Evolutionary conservation across 164 flowering plant genomes (phyloP).

Genomic region (Berberis thunbergii): DNA sequence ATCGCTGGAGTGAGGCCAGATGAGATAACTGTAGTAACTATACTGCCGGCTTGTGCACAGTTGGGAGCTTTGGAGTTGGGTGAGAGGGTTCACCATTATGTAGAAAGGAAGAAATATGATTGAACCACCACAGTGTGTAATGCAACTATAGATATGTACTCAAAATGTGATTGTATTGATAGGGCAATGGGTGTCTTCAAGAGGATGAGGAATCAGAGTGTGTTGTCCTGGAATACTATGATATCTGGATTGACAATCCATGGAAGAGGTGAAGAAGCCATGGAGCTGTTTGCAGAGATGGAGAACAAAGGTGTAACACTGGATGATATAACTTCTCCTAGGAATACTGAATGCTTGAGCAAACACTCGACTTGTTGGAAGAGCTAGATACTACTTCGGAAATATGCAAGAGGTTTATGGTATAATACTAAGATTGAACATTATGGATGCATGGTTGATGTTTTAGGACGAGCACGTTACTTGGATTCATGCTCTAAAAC

Average conservation of each 20-base stretch:
- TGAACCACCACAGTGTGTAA: constrained; percentile 9
- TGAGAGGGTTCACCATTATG: constrained; percentile 15
- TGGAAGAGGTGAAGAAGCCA: constrained; percentile 17
- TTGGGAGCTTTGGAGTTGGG: constrained; percentile 22
- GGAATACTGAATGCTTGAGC: constrained; percentile 17
- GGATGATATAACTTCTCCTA: constrained; percentile 20
- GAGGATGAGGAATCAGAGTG: constrained; percentile 10
- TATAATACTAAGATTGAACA: constrained; percentile 10
- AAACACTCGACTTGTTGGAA: constrained; percentile 15
- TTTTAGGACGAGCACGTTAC: constrained; percentile 5
- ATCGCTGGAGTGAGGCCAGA: constrained; percentile 15
- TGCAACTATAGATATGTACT: constrained; percentile 6
- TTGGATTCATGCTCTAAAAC: constrained; percentile 7
- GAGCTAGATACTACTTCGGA: constrained; percentile 12
- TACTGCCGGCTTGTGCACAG: constrained; percentile 19
- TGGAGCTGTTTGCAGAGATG: constrained; percentile 16
- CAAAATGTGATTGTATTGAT: constrained; percentile 18
- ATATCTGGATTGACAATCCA: constrained; percentile 20
- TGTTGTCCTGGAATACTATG: constrained; percentile 22
- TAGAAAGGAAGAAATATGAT: constrained; percentile 9
- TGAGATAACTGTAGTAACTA: constrained; percentile 14
- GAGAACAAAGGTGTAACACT: constrained; percentile 9
- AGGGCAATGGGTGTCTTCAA: constrained; percentile 17
- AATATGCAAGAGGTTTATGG: constrained; percentile 9
- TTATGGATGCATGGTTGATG: constrained; percentile 14